Conservation (phyloP, 257 asterid genomes). For the Petunia axillaris region DNA sequence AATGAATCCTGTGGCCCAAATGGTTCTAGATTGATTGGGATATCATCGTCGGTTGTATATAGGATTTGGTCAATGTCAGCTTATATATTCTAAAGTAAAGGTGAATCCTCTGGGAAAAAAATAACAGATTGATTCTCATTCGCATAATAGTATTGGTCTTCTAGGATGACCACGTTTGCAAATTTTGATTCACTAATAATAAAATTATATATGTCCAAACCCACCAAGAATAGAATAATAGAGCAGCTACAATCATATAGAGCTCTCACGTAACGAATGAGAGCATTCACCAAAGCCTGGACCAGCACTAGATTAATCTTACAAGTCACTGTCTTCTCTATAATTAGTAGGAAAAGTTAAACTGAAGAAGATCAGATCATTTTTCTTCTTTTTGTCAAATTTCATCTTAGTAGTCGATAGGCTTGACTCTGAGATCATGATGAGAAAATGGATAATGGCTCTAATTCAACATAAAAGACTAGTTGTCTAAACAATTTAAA, state of each 20-base stretch:
- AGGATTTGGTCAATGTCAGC: slow-evolving; percentile 7
- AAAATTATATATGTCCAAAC: neutral
- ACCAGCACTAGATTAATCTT: neutral
- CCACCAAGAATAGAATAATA: neutral
- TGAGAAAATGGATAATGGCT: too few relatives aligned
- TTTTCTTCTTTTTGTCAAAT: too few relatives aligned
- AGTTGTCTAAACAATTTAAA: too few relatives aligned
- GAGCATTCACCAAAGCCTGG: neutral
- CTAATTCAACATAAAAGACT: too few relatives aligned
- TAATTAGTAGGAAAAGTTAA: too few relatives aligned
- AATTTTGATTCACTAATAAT: neutral
- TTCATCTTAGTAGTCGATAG: too few relatives aligned
- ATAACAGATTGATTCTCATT: neutral
- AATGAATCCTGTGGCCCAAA: neutral
- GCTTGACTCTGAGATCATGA: too few relatives aligned
- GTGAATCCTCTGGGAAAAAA: neutral
- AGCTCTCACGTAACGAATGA: neutral
- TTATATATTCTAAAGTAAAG: neutral
- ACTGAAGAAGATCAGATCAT: too few relatives aligned
- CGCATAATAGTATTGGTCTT: slow-evolving; percentile 8
- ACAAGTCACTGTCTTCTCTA: too few relatives aligned
- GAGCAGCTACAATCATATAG: neutral
- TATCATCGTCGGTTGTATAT: neutral
- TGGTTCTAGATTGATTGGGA: neutral
- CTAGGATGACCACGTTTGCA: slow-evolving; percentile 18